Evolutionary conservation across 2,329 filamentous ascomycete genomes (phyloP), one percentile per base, ranked within the genome.

Genomic region (Cadophora luteo-olivacea): DNA sequence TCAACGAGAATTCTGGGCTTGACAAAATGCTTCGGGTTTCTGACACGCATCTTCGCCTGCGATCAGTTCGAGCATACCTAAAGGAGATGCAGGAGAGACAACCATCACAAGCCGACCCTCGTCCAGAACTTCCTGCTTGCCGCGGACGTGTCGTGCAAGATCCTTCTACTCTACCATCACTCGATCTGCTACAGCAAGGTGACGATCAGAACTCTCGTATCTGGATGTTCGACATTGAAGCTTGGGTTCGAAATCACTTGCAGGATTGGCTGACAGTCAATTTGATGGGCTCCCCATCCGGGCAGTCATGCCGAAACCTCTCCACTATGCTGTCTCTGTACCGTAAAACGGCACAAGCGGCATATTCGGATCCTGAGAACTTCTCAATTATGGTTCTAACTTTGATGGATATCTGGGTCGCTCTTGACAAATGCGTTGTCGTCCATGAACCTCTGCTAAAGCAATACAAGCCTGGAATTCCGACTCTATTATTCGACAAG

Each of bases 351-450:
- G 19, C 0, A 4, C 25, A 3, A 81, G 80, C 0, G 55, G 33
- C 0, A 0, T 88, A 88, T 54, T 2, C 65, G 0, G 80, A 82
- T 2, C 84, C 87, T 0, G 82, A 85, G 68, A 77, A 77, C 0
- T 72, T 79, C 0, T 91, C 89, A 0, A 69, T 83, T 4, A 88
- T 89, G 84, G 67, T 87, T 2, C 79, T 91, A 0, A 86, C 83
- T 0, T 72, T 85, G 0, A 71, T 88, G 2, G 86, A 90, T 65
- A 74, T 36, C 33, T 36, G 33, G 33, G 33, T 36, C 11, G 33
- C 33, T 6, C 33, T 36, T 11, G 33, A 36, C 11, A 36, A 36
- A 11, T 36, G 33, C 11, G 33, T 36, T 5, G 33, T 36, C 11
- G 11, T 36, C 11, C 5, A 36, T 11, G 33, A 36, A 11, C 33